A percentile compares a stretch with the other conserved stretches of the same genome.
phyloP scores from a whole-genome alignment of 2,329 filamentous ascomycete species.

The Sclerotinia subarctica region DNA sequence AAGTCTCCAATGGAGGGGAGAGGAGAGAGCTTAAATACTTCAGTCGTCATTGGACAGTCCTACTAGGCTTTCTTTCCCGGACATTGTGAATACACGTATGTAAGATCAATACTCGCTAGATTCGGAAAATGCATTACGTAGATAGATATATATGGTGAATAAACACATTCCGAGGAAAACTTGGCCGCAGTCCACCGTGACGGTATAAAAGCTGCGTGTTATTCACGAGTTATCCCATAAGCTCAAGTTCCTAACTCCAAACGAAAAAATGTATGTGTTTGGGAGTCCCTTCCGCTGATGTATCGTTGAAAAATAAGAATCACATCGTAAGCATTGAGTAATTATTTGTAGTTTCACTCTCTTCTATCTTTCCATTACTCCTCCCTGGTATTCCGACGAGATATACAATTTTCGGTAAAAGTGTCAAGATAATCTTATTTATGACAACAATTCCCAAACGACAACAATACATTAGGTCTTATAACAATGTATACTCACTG shows the following conservation, averaged over 20 bases:
- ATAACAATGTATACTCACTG: background rate
- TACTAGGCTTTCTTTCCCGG: too few species aligned
- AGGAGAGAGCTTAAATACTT: too few species aligned
- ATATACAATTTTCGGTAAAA: background rate
- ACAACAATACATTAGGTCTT: background rate
- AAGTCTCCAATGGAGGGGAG: too few species aligned
- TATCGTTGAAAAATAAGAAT: background rate
- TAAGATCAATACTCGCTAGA: background rate
- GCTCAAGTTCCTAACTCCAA: background rate
- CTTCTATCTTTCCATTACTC: too few species aligned
- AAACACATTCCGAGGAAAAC: background rate
- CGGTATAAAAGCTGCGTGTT: background rate
- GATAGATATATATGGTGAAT: too few species aligned
- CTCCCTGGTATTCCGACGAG: too few species aligned
- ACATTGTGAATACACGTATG: too few species aligned
- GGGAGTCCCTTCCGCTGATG: background rate
- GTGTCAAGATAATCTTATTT: background rate
- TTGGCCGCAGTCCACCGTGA: rapidly evolving
- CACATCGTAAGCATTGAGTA: background rate
- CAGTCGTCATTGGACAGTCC: too few species aligned
- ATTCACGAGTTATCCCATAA: background rate
- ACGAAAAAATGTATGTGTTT: background rate
- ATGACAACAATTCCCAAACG: background rate
- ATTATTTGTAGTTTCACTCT: too few species aligned
- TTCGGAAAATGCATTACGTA: too few species aligned